phyloP scores from a whole-genome alignment of 495 filamentous ascomycete species.

The Sordaria brevicollis region DNA sequence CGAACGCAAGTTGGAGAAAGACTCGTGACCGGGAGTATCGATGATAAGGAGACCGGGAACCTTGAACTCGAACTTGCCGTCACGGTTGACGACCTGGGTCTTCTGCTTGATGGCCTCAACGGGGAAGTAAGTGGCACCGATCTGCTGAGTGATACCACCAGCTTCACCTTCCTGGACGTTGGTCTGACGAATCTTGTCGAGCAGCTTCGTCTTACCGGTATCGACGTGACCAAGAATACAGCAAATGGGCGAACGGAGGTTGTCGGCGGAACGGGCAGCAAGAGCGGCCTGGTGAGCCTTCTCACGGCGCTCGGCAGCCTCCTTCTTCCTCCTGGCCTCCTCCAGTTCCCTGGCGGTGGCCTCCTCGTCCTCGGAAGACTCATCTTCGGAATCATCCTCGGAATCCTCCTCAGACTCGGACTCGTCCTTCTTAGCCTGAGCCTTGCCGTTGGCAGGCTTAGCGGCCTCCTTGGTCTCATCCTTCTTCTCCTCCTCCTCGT shows the following conservation, averaged over 20 bases:
- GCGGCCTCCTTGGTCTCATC: slow-evolving; percentile 15
- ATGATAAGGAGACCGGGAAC: slow-evolving; percentile 95
- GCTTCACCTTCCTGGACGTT: slow-evolving; percentile 99
- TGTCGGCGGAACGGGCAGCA: slow-evolving; percentile 83
- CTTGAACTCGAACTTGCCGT: slow-evolving; percentile 90
- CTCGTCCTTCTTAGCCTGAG: slow-evolving; percentile 7
- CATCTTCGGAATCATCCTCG: slow-evolving; percentile 34
- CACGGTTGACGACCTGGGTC: slow-evolving; percentile 84
- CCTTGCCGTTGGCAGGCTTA: slow-evolving; percentile 21
- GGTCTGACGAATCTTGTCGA: slow-evolving; percentile 98
- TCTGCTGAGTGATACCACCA: slow-evolving; percentile 99
- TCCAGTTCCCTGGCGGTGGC: slow-evolving; percentile 56
- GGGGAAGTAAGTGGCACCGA: slow-evolving; percentile 99
- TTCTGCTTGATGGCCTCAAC: slow-evolving; percentile 87
- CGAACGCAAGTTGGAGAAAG: slow-evolving; percentile 95
- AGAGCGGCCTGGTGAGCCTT: slow-evolving; percentile 84
- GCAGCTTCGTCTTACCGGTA: slow-evolving; percentile 97
- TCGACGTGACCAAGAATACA: slow-evolving; percentile 99
- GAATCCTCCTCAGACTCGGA: slow-evolving; percentile 21
- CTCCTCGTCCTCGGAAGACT: slow-evolving; percentile 60
- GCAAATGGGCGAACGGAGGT: slow-evolving; percentile 96
- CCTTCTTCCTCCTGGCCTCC: slow-evolving; percentile 67
- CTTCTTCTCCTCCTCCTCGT: slow-evolving; percentile 53
- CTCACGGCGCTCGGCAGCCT: slow-evolving; percentile 80
- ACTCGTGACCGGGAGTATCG: slow-evolving; percentile 99